These are phyloP conservation scores for Coemansia reversa DNA, from an alignment of 192 early-diverging fungal species.

Conservation along the genomic window DNA sequence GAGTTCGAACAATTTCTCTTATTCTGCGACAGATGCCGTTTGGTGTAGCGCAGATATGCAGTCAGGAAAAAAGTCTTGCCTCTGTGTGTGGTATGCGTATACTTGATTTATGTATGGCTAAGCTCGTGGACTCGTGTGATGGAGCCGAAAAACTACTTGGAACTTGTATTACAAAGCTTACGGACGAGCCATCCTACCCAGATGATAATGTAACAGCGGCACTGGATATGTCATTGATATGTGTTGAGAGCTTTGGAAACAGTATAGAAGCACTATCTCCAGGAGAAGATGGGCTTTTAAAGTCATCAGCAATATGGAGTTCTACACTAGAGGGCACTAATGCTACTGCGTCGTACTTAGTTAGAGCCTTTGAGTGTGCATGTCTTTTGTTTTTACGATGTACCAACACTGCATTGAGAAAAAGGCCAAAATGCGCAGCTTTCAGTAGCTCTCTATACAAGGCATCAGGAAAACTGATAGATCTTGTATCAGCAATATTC, in stretches of 20 bases:
- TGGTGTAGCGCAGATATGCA: constrained; percentile 20
- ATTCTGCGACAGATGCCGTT: constrained; percentile 19
- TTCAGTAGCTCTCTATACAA: constrained; percentile 6
- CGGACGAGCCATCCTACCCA: background rate
- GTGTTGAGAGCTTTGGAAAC: constrained; percentile 4
- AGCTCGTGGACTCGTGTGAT: constrained; percentile 14
- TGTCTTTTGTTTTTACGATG: constrained; percentile 19
- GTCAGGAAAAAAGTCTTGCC: constrained; percentile 16
- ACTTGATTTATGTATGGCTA: constrained; percentile 27
- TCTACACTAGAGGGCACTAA: constrained; percentile 29
- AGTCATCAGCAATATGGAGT: constrained; percentile 33
- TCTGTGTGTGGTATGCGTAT: constrained; percentile 20
- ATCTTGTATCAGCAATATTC: constrained; percentile 21
- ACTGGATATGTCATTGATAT: constrained; percentile 6
- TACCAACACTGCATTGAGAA: constrained; percentile 2
- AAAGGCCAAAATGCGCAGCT: constrained; percentile 1
- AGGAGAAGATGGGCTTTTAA: constrained; percentile 18
- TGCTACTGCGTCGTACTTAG: constrained; percentile 23
- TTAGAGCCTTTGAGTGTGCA: constrained; percentile 21
- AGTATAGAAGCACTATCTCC: constrained; percentile 19
- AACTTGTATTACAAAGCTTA: background rate
- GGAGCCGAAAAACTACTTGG: constrained; percentile 12
- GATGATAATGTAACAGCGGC: background rate
- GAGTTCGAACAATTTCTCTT: constrained; percentile 8
- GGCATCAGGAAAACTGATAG: constrained; percentile 14